These are phyloP conservation scores for Starmerella lactis-condensi DNA, from an alignment of 805 yeast genomes.

Conservation along the genomic window DNA sequence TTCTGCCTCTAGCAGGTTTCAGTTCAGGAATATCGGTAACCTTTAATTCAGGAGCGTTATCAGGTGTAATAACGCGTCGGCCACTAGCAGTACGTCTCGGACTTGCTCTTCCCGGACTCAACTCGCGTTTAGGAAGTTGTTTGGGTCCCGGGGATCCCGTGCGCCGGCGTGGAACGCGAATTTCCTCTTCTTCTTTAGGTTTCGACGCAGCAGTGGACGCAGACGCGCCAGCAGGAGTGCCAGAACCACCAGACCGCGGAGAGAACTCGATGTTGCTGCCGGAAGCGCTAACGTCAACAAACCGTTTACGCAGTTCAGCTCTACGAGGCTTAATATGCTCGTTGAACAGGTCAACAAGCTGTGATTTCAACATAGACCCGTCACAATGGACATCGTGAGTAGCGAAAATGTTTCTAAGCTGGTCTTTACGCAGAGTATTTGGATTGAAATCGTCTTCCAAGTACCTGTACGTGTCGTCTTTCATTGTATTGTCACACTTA, in stretches of 20 bases:
- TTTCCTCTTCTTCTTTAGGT: too few species aligned
- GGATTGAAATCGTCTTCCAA: slow-evolving; percentile 44
- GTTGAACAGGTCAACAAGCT: slow-evolving; percentile 43
- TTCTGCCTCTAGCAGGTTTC: background rate
- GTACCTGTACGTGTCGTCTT: slow-evolving; percentile 14
- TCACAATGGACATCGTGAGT: slow-evolving; percentile 46
- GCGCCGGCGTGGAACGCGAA: too few species aligned
- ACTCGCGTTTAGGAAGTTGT: slow-evolving; percentile 1
- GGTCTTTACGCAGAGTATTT: slow-evolving; percentile 41
- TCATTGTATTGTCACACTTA: too few species aligned
- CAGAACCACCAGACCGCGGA: background rate
- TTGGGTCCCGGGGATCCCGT: background rate
- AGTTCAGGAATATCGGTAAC: background rate
- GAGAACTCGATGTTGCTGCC: slow-evolving; percentile 28
- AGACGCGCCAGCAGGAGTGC: too few species aligned
- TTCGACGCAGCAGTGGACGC: too few species aligned
- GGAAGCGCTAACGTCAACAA: slow-evolving; percentile 21
- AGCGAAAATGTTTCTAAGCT: slow-evolving; percentile 45
- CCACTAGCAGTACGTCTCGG: background rate
- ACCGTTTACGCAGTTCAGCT: slow-evolving; percentile 24
- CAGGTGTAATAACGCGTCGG: background rate
- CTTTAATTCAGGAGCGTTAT: too few species aligned
- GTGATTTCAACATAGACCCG: slow-evolving; percentile 48
- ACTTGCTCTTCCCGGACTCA: slow-evolving; percentile 1
- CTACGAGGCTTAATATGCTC: slow-evolving; percentile 34